A percentile compares a stretch with the other conserved stretches of the same genome.
Evolutionary conservation across 2,329 filamentous ascomycete genomes (phyloP).

Genomic region (Stenocarpella maydis): DNA sequence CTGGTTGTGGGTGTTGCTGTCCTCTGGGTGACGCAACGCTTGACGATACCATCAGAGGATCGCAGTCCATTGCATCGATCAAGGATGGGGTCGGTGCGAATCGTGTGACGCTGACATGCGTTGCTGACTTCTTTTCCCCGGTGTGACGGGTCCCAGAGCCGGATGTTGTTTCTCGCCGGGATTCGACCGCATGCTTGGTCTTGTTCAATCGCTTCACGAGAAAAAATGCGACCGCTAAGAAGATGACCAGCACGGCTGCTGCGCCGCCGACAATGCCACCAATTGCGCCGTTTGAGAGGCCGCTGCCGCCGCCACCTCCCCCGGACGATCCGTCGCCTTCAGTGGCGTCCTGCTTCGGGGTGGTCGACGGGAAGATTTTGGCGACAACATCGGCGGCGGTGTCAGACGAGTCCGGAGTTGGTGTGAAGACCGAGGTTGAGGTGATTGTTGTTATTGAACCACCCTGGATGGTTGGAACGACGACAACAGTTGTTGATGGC

Average conservation of each 20-base stretch:
- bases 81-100: conserved; percentile 53
- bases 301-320: conserved; percentile 42
- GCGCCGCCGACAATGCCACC: conserved; percentile 64
- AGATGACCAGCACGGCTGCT: conserved; percentile 55
- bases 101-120: conserved; percentile 40
- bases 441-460: conserved; percentile 51
- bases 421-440: conserved; percentile 50
- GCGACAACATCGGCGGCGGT: conserved; percentile 42
- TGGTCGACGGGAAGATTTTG: conserved; percentile 54
- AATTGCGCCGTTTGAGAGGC: conserved; percentile 52
- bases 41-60: conserved; percentile 47
- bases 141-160: conserved; percentile 43
- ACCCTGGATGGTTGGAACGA: conserved; percentile 55
- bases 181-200: conserved; percentile 51
- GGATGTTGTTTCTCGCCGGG: conserved; percentile 45
- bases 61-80: conserved; percentile 52
- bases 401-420: conserved; percentile 42
- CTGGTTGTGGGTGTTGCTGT: conserved; percentile 33
- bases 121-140: conserved; percentile 42
- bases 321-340: conserved; percentile 38
- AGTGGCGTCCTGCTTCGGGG: conserved; percentile 51
- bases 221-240: conserved; percentile 56
- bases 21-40: conserved; percentile 39
- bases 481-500: conserved; percentile 54
- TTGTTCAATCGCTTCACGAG: conserved; percentile 60